Percentiles rank a stretch among this genome's conserved stretches.
Conservation (phyloP, 1,139 yeast genomes). For the Yamadazyma dendronema region DNA sequence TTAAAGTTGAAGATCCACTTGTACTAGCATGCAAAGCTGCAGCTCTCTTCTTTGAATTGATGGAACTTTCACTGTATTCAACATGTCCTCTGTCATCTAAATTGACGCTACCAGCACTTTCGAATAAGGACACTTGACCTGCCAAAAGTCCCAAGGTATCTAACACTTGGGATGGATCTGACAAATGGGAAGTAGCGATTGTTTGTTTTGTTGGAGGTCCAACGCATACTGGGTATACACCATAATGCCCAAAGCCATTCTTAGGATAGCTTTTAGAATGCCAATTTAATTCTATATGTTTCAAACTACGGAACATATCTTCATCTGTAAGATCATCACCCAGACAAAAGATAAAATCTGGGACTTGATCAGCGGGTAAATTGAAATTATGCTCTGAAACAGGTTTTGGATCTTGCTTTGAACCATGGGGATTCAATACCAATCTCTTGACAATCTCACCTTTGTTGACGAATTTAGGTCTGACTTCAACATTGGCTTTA, state of each 20-base stretch:
- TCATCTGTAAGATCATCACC: slow-evolving; percentile 98
- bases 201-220: slow-evolving; percentile 94
- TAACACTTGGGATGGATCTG: slow-evolving; percentile 82
- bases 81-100: slow-evolving; percentile 75
- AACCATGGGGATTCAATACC: slow-evolving; percentile 61
- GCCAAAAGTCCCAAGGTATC: slow-evolving; percentile 80
- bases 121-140: slow-evolving; percentile 73
- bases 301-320: slow-evolving; percentile 86
- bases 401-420: slow-evolving; percentile 35
- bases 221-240: slow-evolving; percentile 85
- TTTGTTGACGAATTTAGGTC: slow-evolving; percentile 91
- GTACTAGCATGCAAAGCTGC: slow-evolving; percentile 16
- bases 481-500: slow-evolving; percentile 93
- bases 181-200: slow-evolving; percentile 81
- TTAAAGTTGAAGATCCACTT: background rate
- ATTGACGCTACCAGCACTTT: slow-evolving; percentile 72
- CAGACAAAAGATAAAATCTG: slow-evolving; percentile 83
- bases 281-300: slow-evolving; percentile 56
- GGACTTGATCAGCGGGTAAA: slow-evolving; percentile 49
- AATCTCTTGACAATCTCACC: slow-evolving; percentile 91
- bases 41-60: slow-evolving; percentile 40
- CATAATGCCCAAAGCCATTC: slow-evolving; percentile 52
- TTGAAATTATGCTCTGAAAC: slow-evolving; percentile 23
- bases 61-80: slow-evolving; percentile 45
- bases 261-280: slow-evolving; percentile 31